Conservation (phyloP, 2,329 filamentous ascomycete genomes). For the Sporothrix curviconia region DNA sequence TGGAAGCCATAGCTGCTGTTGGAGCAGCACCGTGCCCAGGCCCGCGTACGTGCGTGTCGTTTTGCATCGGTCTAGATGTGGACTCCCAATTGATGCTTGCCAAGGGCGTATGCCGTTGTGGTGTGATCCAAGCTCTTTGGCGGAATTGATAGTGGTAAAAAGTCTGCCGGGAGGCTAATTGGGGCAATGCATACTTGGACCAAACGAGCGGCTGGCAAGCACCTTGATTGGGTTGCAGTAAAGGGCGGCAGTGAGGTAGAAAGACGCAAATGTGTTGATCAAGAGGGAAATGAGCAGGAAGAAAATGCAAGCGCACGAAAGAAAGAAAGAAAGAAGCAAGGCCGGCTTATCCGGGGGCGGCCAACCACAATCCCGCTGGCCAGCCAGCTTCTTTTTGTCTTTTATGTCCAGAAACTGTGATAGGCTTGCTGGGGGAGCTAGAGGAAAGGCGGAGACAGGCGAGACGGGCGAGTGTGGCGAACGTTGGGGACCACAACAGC, state of each 20-base stretch:
- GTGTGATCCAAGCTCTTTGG: neutral
- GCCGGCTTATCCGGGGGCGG: conserved; percentile 1
- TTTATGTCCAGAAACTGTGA: neutral
- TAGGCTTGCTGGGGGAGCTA: neutral
- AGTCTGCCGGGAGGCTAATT: neutral
- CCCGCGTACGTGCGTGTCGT: neutral
- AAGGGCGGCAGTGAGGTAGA: neutral
- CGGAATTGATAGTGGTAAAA: neutral
- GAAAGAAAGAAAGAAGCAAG: neutral
- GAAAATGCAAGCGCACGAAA: too few species aligned
- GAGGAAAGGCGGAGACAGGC: neutral
- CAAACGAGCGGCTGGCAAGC: neutral
- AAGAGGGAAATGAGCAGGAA: neutral
- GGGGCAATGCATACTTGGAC: neutral
- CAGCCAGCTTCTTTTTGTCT: neutral
- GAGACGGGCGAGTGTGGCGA: neutral
- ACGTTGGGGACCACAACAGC: neutral
- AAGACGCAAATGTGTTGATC: too few species aligned
- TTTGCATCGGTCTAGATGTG: too few species aligned
- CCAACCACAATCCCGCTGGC: neutral
- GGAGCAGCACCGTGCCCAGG: too few species aligned
- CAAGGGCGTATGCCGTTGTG: too few species aligned
- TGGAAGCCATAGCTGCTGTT: neutral
- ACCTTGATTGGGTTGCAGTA: neutral
- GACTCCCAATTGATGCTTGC: too few species aligned